phyloP scores from a whole-genome alignment of 2,329 filamentous ascomycete species.

The Colletotrichum echinochloae region DNA sequence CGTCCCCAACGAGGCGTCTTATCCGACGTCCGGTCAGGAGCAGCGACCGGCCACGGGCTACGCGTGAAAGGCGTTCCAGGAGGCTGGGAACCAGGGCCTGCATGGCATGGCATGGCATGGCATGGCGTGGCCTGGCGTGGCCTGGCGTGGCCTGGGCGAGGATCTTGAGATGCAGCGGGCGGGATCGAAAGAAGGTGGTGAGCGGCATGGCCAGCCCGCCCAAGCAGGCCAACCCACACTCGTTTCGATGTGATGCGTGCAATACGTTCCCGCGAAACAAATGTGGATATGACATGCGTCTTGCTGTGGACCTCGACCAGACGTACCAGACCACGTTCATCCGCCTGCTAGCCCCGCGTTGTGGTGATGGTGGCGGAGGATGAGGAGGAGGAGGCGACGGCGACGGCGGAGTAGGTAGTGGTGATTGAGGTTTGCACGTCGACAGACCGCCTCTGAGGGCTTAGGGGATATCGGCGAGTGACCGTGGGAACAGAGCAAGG shows the following conservation, averaged over 20 bases:
- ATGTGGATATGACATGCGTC: constrained; percentile 22
- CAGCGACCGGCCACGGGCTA: constrained; percentile 29
- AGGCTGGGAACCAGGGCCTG: constrained; percentile 34
- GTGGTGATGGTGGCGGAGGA: background rate
- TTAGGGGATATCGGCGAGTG: background rate
- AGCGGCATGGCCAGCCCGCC: constrained; percentile 24
- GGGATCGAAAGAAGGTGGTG: constrained; percentile 34
- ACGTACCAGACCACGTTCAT: constrained; percentile 7
- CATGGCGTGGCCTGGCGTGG: constrained; percentile 20
- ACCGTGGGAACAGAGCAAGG: background rate
- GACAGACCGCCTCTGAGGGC: constrained; percentile 33
- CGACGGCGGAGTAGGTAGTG: background rate
- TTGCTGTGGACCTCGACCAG: constrained; percentile 28
- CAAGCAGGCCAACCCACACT: constrained; percentile 19
- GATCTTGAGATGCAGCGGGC: constrained; percentile 40
- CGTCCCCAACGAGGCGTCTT: constrained; percentile 32
- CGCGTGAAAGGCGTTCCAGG: constrained; percentile 37
- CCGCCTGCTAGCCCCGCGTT: constrained; percentile 20
- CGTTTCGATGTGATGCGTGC: constrained; percentile 33
- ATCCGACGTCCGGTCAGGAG: constrained; percentile 33
- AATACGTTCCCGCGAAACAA: constrained; percentile 28
- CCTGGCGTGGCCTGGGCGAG: constrained; percentile 30
- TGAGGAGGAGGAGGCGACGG: too few relatives aligned
- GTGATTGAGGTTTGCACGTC: constrained; percentile 31
- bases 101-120: constrained; percentile 33